Evolutionary conservation across 768 basidiomycete species (phyloP).

Genomic region (Russula abietina): DNA sequence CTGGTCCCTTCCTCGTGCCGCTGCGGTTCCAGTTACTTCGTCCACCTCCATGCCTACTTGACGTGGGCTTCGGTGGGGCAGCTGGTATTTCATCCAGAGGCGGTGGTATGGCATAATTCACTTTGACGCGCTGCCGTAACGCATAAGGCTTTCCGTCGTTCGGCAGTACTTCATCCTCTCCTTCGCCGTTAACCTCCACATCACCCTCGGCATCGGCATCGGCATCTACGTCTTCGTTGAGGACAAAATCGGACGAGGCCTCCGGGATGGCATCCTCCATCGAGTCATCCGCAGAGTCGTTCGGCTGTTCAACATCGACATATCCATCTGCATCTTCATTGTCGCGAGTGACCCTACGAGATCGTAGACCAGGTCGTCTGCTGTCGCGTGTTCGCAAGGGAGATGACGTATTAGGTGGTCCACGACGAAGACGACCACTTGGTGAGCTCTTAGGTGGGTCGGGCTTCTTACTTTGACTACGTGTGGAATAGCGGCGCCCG

Average conservation of each 20-base stretch:
- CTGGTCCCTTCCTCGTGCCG: constrained; percentile 44
- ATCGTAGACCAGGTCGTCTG: constrained; percentile 21
- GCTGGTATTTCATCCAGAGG: constrained; percentile 66
- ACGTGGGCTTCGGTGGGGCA: constrained; percentile 37
- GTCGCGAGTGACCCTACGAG: constrained; percentile 19
- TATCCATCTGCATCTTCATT: constrained; percentile 27
- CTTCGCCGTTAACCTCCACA: constrained; percentile 35
- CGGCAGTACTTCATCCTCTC: constrained; percentile 43
- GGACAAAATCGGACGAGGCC: constrained; percentile 40
- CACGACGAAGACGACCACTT: constrained; percentile 29
- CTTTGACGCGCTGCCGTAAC: constrained; percentile 54
- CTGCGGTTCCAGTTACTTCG: constrained; percentile 33
- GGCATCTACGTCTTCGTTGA: constrained; percentile 36
- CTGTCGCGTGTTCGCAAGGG: constrained; percentile 12
- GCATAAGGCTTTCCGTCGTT: constrained; percentile 57
- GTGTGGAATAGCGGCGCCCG: constrained; percentile 35
- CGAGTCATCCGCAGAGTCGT: constrained; percentile 36
- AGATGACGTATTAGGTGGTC: constrained; percentile 33
- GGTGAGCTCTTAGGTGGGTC: constrained; percentile 25
- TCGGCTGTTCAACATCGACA: constrained; percentile 18
- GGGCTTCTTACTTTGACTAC: constrained; percentile 37
- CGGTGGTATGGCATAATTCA: constrained; percentile 80
- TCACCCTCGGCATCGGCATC: constrained; percentile 35
- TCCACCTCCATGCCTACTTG: constrained; percentile 30
- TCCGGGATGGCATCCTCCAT: constrained; percentile 53